phyloP scores from a whole-genome alignment of 352 stramenopile genomes.

The Globisporangium iwayamae region DNA sequence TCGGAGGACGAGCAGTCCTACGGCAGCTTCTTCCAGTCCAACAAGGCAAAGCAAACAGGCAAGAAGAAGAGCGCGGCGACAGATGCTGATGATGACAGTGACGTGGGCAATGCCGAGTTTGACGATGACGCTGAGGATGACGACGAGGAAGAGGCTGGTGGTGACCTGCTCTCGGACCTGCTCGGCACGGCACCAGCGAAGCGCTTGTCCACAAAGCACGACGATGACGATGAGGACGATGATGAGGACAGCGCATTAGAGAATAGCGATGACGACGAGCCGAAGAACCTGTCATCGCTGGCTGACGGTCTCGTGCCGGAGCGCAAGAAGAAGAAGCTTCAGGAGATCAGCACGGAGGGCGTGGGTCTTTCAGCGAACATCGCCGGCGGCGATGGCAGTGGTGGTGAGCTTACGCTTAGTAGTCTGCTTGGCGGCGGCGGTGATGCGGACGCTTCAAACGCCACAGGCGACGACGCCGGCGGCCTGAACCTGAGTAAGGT shows the following conservation, averaged over 20 bases:
- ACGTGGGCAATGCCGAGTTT: slow-evolving; percentile 18
- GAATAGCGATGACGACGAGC: slow-evolving; percentile 42
- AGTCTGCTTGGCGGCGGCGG: slow-evolving; percentile 35
- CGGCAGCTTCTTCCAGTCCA: slow-evolving; percentile 75
- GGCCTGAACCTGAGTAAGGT: slow-evolving; percentile 50
- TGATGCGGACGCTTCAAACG: slow-evolving; percentile 14
- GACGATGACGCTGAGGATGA: slow-evolving; percentile 25
- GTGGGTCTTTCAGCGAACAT: slow-evolving; percentile 16
- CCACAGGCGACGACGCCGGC: slow-evolving; percentile 22
- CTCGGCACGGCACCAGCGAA: slow-evolving; percentile 52
- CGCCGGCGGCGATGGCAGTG: slow-evolving; percentile 6
- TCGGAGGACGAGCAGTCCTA: slow-evolving; percentile 91
- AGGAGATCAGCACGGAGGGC: slow-evolving; percentile 49
- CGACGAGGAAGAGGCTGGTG: slow-evolving; percentile 43
- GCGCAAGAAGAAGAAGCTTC: slow-evolving; percentile 45
- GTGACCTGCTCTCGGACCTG: slow-evolving; percentile 73
- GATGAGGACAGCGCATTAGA: slow-evolving; percentile 25
- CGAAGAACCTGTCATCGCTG: slow-evolving; percentile 43
- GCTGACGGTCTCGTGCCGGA: slow-evolving; percentile 49
- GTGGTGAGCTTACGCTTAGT: slow-evolving; percentile 33
- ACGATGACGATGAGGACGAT: slow-evolving; percentile 24
- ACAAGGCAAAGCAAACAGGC: slow-evolving; percentile 16
- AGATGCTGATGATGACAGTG: slow-evolving; percentile 19
- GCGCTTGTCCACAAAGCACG: slow-evolving; percentile 47
- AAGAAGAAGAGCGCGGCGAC: slow-evolving; percentile 10